These are phyloP conservation scores for Claviceps quebecensis DNA, from an alignment of 2,329 filamentous ascomycete genomes.

Conservation along the genomic window DNA sequence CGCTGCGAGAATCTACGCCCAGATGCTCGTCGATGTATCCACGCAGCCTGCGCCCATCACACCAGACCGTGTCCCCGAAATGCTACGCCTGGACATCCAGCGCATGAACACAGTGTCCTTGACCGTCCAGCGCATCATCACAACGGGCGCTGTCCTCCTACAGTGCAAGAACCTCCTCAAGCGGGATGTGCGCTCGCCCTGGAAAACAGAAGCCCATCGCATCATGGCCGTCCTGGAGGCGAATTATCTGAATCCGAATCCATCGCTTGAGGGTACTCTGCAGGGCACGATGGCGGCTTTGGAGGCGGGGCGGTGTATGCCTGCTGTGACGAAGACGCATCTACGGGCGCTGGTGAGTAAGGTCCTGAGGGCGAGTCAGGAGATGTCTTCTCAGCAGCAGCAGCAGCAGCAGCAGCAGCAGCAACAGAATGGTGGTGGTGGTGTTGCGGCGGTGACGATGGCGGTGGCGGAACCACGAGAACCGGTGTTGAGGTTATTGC, in stretches of 20 bases:
- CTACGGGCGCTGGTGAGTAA: constrained; percentile 44
- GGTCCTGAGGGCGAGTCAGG: constrained; percentile 35
- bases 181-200: constrained; percentile 62
- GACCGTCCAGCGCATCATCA: constrained; percentile 44
- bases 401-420: neutral
- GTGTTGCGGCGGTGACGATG: no score
- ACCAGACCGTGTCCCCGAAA: constrained; percentile 52
- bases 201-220: constrained; percentile 61
- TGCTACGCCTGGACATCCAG: constrained; percentile 52
- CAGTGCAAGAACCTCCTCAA: constrained; percentile 76
- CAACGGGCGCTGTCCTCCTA: constrained; percentile 58
- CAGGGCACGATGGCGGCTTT: constrained; percentile 49
- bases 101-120: constrained; percentile 37
- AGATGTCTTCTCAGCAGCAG: constrained; percentile 23
- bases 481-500: constrained; percentile 50
- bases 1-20: constrained; percentile 57
- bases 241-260: constrained; percentile 22
- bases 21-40: constrained; percentile 62
- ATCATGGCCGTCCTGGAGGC: constrained; percentile 55
- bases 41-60: constrained; percentile 47
- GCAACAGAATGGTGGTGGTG: neutral
- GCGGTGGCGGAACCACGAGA: constrained; percentile 29
- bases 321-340: constrained; percentile 44
- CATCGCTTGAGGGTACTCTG: constrained; percentile 37
- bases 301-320: constrained; percentile 50